Conservation (phyloP, 768 basidiomycete species). For the Mycena haematopus region DNA sequence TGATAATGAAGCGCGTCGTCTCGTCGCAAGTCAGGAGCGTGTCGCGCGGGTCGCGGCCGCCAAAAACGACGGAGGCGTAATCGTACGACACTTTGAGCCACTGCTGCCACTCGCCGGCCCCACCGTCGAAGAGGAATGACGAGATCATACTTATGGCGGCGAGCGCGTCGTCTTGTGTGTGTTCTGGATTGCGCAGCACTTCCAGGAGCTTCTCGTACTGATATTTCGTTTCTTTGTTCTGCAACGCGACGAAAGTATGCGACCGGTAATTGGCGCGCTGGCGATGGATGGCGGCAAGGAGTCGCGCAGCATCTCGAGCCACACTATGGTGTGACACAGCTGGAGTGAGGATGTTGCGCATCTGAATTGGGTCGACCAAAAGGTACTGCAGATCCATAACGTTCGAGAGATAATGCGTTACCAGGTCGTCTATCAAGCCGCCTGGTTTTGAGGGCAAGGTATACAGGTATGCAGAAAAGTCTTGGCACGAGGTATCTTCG, state of each 20-base stretch:
- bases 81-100: slow-evolving; percentile 68
- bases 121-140: slow-evolving; percentile 79
- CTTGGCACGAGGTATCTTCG: background rate
- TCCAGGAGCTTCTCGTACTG: slow-evolving; percentile 36
- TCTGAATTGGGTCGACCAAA: slow-evolving; percentile 58
- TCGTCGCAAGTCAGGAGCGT: slow-evolving; percentile 52
- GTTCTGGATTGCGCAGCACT: slow-evolving; percentile 31
- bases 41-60: slow-evolving; percentile 47
- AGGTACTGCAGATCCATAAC: slow-evolving; percentile 76
- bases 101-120: slow-evolving; percentile 68
- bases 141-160: slow-evolving; percentile 80
- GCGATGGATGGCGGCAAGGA: slow-evolving; percentile 67
- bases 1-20: slow-evolving; percentile 75
- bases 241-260: slow-evolving; percentile 36
- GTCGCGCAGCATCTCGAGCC: slow-evolving; percentile 63
- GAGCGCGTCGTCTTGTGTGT: slow-evolving; percentile 74
- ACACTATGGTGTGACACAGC: slow-evolving; percentile 53
- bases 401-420: slow-evolving; percentile 60
- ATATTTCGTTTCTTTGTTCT: slow-evolving; percentile 31
- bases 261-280: slow-evolving; percentile 33
- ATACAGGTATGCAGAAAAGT: background rate
- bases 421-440: slow-evolving; percentile 33
- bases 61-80: slow-evolving; percentile 60
- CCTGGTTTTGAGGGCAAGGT: slow-evolving; percentile 2
- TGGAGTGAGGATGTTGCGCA: slow-evolving; percentile 54